Evolutionary conservation across 2,329 filamentous ascomycete genomes (phyloP).

Genomic region (Pleoardoris graminearum): DNA sequence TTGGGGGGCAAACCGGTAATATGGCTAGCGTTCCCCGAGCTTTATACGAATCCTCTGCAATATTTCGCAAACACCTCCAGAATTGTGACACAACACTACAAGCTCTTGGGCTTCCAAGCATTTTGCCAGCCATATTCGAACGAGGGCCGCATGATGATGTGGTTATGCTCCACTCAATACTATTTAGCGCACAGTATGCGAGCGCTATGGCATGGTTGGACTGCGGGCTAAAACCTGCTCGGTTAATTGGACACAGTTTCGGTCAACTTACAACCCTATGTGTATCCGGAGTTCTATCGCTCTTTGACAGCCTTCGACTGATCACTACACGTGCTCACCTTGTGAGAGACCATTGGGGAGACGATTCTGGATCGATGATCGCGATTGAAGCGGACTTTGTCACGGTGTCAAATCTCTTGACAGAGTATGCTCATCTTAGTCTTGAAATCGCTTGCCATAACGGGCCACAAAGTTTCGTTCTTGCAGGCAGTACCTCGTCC

Average conservation of each 20-base stretch:
- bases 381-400: no score
- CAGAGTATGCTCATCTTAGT: no score
- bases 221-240: conserved; percentile 11
- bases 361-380: no score
- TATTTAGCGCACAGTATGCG: conserved; percentile 23
- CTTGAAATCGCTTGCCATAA: no score
- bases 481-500: no score
- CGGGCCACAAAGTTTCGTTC: no score
- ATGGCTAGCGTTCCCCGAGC: not conserved
- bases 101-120: not conserved
- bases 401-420: no score
- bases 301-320: conserved; percentile 9
- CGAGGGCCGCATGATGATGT: conserved; percentile 2
- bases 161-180: conserved; percentile 10
- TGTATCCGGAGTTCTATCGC: conserved; percentile 35
- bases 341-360: no score
- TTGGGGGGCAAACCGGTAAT: no score
- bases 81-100: conserved; percentile 6
- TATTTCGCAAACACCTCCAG: conserved; percentile 10
- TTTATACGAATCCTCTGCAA: not conserved
- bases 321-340: no score
- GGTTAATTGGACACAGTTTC: conserved; percentile 29
- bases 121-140: conserved; percentile 14
- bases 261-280: conserved; percentile 45
- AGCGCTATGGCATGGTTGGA: conserved; percentile 17